Base-by-base conservation (phyloP, 176 grass and related monocot species). In the Melocanna baccifera region DNA sequence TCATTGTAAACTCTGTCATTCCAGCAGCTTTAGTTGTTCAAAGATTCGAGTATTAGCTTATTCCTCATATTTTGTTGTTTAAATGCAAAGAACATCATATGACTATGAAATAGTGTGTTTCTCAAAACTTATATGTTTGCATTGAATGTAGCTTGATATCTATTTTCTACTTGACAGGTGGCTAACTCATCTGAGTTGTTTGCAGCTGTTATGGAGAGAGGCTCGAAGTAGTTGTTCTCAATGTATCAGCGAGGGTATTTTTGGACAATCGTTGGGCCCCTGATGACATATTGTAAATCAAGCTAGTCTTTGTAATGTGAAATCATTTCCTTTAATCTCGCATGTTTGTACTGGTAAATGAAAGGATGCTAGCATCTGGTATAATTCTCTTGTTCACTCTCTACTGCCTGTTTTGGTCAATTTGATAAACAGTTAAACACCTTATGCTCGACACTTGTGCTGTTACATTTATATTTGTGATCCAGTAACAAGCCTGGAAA, bases 221-320 rank as follows among this genome's bases (percentile, higher is more conserved):
- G 28, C 3, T 59, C 40, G 41, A 67, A 28, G 15, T 36, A 76
- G 70, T 34, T 71, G 41, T 73, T 29, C 48, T 51, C 48, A 68
- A 39, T 83, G 58, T 67, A 70, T 79, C 41, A 42, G 12, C 83
- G 59, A 68, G 70, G 39, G 40, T 23, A 67, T 32, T 16, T 76
- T 52, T 69, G 82, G 41, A 77, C 20, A 36, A 67, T 57, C 67
- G 51, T 40, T 62, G 61, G 52, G 73, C 41, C 68, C 34, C 11
- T 83, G 26, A 86, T 74, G 79, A 18, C 12, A 64, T 87, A 46
- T 37, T 87, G 74, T 73, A 77, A 62, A 83, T 78, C 76, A 72
- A 75, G 66, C 57, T 85, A 50, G n/a, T 61, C 57, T 39, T 18
- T 75, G 2, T 59, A 71, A 28, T 40, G 71, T 15, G 28, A 1